Conservation (phyloP, 208 protist genomes). For the Trichomonas vaginalis region DNA sequence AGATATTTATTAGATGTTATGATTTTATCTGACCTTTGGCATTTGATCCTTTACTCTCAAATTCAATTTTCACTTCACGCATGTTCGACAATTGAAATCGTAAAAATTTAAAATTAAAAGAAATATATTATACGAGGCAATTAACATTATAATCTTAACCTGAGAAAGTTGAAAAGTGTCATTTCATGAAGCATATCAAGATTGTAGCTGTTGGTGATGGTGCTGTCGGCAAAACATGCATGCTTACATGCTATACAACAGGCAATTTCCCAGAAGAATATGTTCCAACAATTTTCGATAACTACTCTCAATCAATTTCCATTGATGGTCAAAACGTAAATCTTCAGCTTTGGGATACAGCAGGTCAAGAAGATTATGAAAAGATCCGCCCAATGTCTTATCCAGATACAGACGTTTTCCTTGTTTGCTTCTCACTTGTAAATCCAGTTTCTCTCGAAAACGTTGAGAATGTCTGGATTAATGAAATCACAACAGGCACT, state of each 20-base stretch:
- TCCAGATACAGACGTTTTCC: conserved; percentile 52
- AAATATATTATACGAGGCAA: no score
- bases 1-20: no score
- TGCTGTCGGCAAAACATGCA: conserved; percentile 57
- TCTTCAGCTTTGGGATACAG: conserved; percentile 35
- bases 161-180: no score
- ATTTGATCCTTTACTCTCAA: no score
- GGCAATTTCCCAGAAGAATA: conserved; percentile 51
- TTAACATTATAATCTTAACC: no score
- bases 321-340: conserved; percentile 27
- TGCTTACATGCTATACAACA: conserved; percentile 56
- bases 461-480: conserved; percentile 31
- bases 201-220: conserved; percentile 60
- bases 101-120: no score
- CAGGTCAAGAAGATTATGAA: conserved; percentile 34
- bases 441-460: conserved; percentile 52
- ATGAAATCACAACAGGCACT: neutral
- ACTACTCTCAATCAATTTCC: conserved; percentile 25
- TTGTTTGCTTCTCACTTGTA: conserved; percentile 52
- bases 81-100: no score
- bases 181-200: conserved; percentile 38
- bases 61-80: no score
- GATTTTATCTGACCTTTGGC: no score
- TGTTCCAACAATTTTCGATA: conserved; percentile 38
- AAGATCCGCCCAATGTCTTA: conserved; percentile 34